Percentiles rank a stretch among this genome's conserved stretches.
phyloP scores from a whole-genome alignment of 257 asterid genomes.

The Henckelia pumila region DNA sequence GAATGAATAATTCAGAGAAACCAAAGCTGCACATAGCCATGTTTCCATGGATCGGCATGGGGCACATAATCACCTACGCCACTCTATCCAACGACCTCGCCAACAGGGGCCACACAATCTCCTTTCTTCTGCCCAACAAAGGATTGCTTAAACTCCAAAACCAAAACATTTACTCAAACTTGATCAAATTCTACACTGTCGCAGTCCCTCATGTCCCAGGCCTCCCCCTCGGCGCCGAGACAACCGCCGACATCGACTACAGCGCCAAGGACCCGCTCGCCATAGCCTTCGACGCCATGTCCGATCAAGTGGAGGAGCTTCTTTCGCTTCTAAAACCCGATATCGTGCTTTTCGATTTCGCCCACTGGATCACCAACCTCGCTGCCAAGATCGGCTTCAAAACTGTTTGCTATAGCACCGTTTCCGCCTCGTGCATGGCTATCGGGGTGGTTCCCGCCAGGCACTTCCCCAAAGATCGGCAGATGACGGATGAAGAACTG shows the following conservation, averaged over 20 bases:
- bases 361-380: slow-evolving; percentile 64
- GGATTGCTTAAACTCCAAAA: slow-evolving; percentile 39
- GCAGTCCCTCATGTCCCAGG: slow-evolving; percentile 60
- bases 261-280: slow-evolving; percentile 50
- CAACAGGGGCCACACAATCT: slow-evolving; percentile 48
- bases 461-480: slow-evolving; percentile 36
- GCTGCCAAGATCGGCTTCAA: slow-evolving; percentile 57
- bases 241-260: slow-evolving; percentile 71
- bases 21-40: slow-evolving; percentile 65
- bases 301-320: slow-evolving; percentile 35
- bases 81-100: slow-evolving; percentile 79
- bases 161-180: slow-evolving; percentile 42
- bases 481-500: slow-evolving; percentile 42
- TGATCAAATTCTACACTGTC: slow-evolving; percentile 46
- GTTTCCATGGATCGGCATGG: slow-evolving; percentile 92
- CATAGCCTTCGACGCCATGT: slow-evolving; percentile 59
- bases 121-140: slow-evolving; percentile 56
- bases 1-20: slow-evolving; percentile 28
- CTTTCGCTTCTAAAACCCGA: slow-evolving; percentile 41
- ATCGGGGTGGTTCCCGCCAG: slow-evolving; percentile 60
- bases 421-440: slow-evolving; percentile 62
- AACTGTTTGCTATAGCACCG: slow-evolving; percentile 55
- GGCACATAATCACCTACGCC: slow-evolving; percentile 80
- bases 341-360: slow-evolving; percentile 61
- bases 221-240: slow-evolving; percentile 73